Percentiles rank a stretch among this genome's conserved stretches.
Conservation (phyloP, 2,329 filamentous ascomycete genomes). For the Biscogniauxia marginata region DNA sequence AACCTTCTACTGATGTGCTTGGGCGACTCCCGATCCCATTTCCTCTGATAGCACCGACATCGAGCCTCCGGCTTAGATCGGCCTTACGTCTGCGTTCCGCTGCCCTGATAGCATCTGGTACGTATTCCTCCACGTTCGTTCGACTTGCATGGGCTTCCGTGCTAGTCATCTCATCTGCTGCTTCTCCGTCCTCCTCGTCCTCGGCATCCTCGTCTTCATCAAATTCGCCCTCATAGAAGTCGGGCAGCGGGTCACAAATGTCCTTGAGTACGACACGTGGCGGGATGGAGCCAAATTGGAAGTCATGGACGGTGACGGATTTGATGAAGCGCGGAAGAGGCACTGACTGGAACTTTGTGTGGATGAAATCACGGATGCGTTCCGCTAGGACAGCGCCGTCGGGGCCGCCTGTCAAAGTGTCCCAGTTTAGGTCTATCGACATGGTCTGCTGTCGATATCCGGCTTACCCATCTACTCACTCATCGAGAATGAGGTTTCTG, state of each 20-base stretch:
- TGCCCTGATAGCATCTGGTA: slow-evolving; percentile 35
- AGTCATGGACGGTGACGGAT: slow-evolving; percentile 89
- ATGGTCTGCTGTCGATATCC: slow-evolving; percentile 46
- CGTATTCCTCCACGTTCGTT: slow-evolving; percentile 20
- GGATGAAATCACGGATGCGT: slow-evolving; percentile 86
- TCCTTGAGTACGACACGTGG: slow-evolving; percentile 93
- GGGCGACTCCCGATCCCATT: slow-evolving; percentile 8
- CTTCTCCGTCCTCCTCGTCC: slow-evolving; percentile 37
- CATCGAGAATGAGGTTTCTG: slow-evolving; percentile 1
- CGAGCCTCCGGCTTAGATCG: slow-evolving; percentile 31
- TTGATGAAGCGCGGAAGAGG: slow-evolving; percentile 93
- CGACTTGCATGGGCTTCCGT: background rate
- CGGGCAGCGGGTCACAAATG: slow-evolving; percentile 89
- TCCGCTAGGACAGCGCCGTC: slow-evolving; percentile 84
- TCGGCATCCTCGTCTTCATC: slow-evolving; percentile 61
- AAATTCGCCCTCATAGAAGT: slow-evolving; percentile 88
- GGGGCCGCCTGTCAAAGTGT: slow-evolving; percentile 82
- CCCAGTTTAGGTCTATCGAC: slow-evolving; percentile 98
- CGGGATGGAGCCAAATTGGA: slow-evolving; percentile 82
- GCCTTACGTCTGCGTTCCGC: slow-evolving; percentile 34
- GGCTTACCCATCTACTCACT: background rate
- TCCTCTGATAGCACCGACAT: slow-evolving; percentile 9
- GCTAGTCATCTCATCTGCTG: slow-evolving; percentile 12
- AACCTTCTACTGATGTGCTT: background rate
- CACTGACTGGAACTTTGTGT: slow-evolving; percentile 92